phyloP scores from a whole-genome alignment of 306 rosid genomes.

The Rubus parviflorus region DNA sequence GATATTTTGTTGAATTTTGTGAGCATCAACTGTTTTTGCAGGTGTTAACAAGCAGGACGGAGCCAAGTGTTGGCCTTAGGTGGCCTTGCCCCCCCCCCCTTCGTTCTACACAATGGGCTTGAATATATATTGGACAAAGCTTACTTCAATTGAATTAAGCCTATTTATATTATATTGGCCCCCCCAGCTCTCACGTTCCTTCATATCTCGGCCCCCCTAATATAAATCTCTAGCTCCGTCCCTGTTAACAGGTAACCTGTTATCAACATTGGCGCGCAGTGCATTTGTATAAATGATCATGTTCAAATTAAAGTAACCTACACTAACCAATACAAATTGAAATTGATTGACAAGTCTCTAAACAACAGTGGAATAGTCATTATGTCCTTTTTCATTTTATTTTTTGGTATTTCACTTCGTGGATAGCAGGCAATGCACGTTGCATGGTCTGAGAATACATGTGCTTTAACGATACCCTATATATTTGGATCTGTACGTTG shows the following conservation, averaged over 20 bases:
- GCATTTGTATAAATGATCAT: not conserved
- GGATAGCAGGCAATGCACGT: slow-evolving; percentile 1
- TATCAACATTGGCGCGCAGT: not conserved
- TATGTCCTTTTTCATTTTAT: not conserved
- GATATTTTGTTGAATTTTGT: not conserved
- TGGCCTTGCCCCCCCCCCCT: too few relatives aligned
- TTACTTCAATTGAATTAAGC: too few relatives aligned
- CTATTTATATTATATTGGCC: too few relatives aligned
- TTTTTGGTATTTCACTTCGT: not conserved
- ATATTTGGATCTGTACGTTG: not conserved
- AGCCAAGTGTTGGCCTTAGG: too few relatives aligned
- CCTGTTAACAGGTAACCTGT: too few relatives aligned
- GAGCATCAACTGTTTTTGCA: not conserved
- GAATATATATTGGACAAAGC: too few relatives aligned
- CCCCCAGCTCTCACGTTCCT: too few relatives aligned
- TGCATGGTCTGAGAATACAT: not conserved
- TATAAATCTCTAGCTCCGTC: too few relatives aligned
- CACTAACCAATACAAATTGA: not conserved
- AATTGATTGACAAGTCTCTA: not conserved
- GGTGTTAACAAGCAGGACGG: too few relatives aligned
- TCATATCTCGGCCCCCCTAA: too few relatives aligned
- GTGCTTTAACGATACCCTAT: not conserved
- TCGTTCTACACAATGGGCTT: too few relatives aligned
- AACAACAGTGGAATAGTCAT: not conserved
- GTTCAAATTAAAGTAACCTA: not conserved